Evolutionary conservation across 2,329 filamentous ascomycete genomes (phyloP).

Genomic region (Fusarium robinianum): DNA sequence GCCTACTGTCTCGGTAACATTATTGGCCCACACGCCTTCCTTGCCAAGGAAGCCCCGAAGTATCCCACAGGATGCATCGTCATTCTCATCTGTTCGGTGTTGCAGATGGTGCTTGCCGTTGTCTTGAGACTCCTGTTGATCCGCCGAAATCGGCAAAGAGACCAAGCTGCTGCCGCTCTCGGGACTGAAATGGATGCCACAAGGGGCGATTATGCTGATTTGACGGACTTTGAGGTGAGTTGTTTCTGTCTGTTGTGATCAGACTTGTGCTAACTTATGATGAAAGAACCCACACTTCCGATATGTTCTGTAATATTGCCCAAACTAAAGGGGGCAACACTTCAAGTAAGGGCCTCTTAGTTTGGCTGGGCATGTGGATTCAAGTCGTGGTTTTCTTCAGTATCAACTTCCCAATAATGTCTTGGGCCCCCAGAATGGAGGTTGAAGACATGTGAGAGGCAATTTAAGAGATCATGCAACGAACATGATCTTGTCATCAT

Average conservation of each 20-base stretch:
- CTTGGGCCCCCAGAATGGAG: too few relatives aligned
- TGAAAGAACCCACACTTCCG: background rate
- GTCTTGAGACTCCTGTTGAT: background rate
- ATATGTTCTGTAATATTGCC: background rate
- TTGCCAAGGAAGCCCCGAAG: constrained; percentile 47
- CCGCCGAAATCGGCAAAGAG: background rate
- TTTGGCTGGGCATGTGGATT: too few relatives aligned
- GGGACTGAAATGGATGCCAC: background rate
- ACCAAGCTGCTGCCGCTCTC: background rate
- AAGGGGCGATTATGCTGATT: background rate
- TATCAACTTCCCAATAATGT: too few relatives aligned
- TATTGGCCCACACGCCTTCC: constrained; percentile 36
- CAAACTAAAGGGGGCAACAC: too few relatives aligned
- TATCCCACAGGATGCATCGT: constrained; percentile 55
- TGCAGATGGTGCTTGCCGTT: background rate
- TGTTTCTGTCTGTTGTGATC: constrained; percentile 16
- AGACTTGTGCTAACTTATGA: background rate
- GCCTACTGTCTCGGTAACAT: constrained; percentile 43
- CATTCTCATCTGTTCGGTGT: background rate
- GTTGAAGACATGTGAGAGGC: too few relatives aligned
- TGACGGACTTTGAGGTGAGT: constrained; percentile 3
- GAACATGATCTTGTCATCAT: too few relatives aligned
- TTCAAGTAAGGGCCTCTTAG: too few relatives aligned
- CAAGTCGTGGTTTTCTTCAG: too few relatives aligned
- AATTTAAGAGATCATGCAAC: too few relatives aligned